phyloP scores from a whole-genome alignment of 2,329 filamentous ascomycete species.

The Venturia pyrina region DNA sequence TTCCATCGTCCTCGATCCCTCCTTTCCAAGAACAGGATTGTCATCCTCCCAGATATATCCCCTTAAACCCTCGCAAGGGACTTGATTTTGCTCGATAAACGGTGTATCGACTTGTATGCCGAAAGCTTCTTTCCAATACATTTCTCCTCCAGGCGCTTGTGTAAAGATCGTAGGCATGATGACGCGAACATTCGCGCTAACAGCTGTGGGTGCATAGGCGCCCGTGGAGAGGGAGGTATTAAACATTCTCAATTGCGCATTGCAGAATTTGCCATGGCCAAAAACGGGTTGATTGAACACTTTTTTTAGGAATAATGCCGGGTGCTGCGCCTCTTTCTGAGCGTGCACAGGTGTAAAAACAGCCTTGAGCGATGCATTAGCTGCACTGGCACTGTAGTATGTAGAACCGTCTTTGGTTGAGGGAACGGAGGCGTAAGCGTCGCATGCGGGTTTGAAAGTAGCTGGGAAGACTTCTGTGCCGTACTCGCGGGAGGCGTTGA shows the following conservation, averaged over 20 bases:
- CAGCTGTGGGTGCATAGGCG: constrained; percentile 22
- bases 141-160: constrained; percentile 15
- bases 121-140: constrained; percentile 22
- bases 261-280: constrained; percentile 31
- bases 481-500: constrained; percentile 37
- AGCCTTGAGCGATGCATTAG: neutral
- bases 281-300: constrained; percentile 46
- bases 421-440: constrained; percentile 32
- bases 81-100: constrained; percentile 32
- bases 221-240: constrained; percentile 34
- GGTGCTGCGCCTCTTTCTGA: neutral
- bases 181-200: constrained; percentile 25
- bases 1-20: neutral
- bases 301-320: constrained; percentile 37
- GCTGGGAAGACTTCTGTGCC: constrained; percentile 35
- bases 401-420: neutral
- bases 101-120: constrained; percentile 28
- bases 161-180: constrained; percentile 21
- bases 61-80: constrained; percentile 18
- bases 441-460: constrained; percentile 37
- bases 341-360: neutral
- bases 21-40: too few species aligned
- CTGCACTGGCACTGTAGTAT: neutral
- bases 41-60: neutral
- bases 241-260: constrained; percentile 36